Base-by-base conservation (phyloP, 805 yeast species). In the Candida pseudoglaebosa region DNA sequence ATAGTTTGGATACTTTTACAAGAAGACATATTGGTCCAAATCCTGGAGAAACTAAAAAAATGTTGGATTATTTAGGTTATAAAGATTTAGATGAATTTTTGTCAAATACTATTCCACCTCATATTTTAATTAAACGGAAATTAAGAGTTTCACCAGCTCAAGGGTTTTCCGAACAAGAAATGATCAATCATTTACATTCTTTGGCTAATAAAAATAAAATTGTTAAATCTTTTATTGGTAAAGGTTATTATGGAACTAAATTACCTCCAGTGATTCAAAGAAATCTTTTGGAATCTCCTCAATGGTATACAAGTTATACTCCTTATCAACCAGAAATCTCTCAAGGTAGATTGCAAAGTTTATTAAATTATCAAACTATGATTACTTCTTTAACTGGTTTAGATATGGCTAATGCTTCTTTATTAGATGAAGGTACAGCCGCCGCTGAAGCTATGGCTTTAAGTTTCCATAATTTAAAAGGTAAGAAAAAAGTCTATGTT, bases 301-400 rank as follows among this genome's bases (percentile, higher is more conserved):
- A 89, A 57, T 93, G 99, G 99, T 93, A 93, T 71, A 93, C 99
- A 15, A 88, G 97, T 1, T 93, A 93, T 61, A 93, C 99, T 17
- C 99, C 99, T 24, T 93, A 93, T 62, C 99, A 93, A 67, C 96
- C 99, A 1, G 99, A 93, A 61, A 90, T 93, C 42, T 84, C 96
- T 1, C 99, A 93, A 65, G 99, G 99, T 39, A 80, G 99, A 52
- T 73, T 93, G 52, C 96, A 91, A 65, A 80, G 93, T 16, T 69
- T 93, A 45, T 69, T 93, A 45, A 93, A 93, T 63, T 93, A 77
- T 67, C 99, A 93, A 67, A 93, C 99, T n/a, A 71, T 91, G 54
- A 73, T 93, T 12, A 65, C 89, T 20, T 95, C 93, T 43, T 73
- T 93, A 48, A 93, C 99, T 0, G 99, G 98, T 1, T 72, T 93